A percentile compares a stretch with the other conserved stretches of the same genome.
Conservation (phyloP, 2,329 filamentous ascomycete species). For the Shiraia sp. region DNA sequence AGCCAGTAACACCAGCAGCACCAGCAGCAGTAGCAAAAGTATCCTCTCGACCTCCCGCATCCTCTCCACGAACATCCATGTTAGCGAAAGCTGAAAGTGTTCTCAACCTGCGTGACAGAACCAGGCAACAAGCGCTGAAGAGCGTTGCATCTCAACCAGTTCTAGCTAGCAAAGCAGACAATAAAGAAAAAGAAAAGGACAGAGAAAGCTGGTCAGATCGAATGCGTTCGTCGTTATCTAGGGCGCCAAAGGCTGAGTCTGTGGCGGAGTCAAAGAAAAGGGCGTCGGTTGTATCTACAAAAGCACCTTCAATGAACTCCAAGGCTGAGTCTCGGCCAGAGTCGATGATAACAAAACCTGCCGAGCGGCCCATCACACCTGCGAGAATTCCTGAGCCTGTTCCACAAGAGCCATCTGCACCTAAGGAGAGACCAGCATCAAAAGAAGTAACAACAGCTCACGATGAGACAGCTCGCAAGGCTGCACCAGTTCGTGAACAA, state of each 20-base stretch:
- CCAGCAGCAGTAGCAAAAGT: neutral
- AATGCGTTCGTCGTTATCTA: constrained; percentile 29
- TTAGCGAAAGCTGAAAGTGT: constrained; percentile 36
- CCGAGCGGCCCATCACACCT: constrained; percentile 3
- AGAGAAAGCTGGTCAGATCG: constrained; percentile 22
- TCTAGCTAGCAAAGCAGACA: constrained; percentile 16
- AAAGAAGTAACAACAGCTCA: neutral
- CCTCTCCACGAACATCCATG: constrained; percentile 8
- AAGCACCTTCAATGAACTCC: constrained; percentile 9
- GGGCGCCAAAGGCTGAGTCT: constrained; percentile 28
- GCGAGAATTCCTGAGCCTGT: constrained; percentile 2
- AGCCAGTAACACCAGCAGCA: neutral
- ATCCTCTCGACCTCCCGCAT: neutral
- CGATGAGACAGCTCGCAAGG: neutral
- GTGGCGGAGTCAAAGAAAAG: constrained; percentile 26
- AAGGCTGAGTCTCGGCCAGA: constrained; percentile 11
- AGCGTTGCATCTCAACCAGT: constrained; percentile 31
- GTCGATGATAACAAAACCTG: constrained; percentile 1
- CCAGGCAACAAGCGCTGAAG: constrained; percentile 32
- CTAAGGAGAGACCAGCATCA: no score
- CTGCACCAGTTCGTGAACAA: neutral
- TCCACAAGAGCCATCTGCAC: neutral
- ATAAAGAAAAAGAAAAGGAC: constrained; percentile 25
- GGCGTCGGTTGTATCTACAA: constrained; percentile 6
- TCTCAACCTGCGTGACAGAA: constrained; percentile 28